These are phyloP conservation scores for Diplocarpon rosae DNA, from an alignment of 2,329 filamentous ascomycete species.

Conservation along the genomic window DNA sequence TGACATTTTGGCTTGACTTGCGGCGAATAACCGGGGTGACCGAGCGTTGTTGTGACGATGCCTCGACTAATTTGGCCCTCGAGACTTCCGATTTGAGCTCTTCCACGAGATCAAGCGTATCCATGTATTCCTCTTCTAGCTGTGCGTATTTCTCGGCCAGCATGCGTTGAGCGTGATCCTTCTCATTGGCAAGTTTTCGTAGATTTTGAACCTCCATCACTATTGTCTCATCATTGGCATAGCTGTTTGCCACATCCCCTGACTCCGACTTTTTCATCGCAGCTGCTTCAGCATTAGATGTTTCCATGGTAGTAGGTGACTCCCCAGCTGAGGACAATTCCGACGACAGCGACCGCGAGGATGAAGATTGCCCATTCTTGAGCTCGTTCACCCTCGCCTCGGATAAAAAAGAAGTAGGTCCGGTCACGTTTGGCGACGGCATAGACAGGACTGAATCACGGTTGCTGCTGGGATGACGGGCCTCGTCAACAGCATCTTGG, in stretches of 20 bases:
- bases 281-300: constrained; percentile 48
- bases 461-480: constrained; percentile 45
- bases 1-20: constrained; percentile 83
- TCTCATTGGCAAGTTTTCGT: constrained; percentile 60
- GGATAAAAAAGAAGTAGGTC: constrained; percentile 77
- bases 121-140: constrained; percentile 70
- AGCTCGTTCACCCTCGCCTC: constrained; percentile 59
- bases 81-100: constrained; percentile 80
- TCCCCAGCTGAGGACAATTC: constrained; percentile 84
- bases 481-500: constrained; percentile 75
- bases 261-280: constrained; percentile 29
- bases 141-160: constrained; percentile 72
- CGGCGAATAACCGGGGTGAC: constrained; percentile 75
- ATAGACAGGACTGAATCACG: constrained; percentile 46
- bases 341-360: constrained; percentile 84
- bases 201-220: constrained; percentile 60
- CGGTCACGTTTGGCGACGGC: constrained; percentile 38
- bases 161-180: constrained; percentile 62
- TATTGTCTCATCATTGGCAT: constrained; percentile 36
- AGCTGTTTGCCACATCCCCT: constrained; percentile 17
- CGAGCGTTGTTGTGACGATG: constrained; percentile 49
- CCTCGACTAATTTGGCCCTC: constrained; percentile 53
- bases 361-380: constrained; percentile 61
- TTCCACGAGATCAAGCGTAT: constrained; percentile 76
- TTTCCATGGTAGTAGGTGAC: constrained; percentile 54